A percentile compares a stretch with the other conserved stretches of the same genome.
Evolutionary conservation across 2,329 filamentous ascomycete genomes (phyloP).

Genomic region (Diaporthe sp.): DNA sequence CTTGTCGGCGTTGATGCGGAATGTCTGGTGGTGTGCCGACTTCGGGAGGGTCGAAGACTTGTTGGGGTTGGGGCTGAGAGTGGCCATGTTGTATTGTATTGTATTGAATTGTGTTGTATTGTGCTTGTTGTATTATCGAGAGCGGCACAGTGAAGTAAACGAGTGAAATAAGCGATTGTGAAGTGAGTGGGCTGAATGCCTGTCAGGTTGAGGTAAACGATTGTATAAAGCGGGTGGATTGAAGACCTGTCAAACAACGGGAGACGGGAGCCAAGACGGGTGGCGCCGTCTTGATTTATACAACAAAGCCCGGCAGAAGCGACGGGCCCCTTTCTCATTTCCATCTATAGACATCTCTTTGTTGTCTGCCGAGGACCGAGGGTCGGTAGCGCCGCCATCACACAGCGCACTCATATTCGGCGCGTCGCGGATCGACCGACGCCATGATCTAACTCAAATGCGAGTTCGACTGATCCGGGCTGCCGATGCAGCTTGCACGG

Average conservation of each 20-base stretch:
- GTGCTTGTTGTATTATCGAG: background rate
- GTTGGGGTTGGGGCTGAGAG: background rate
- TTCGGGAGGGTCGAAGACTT: background rate
- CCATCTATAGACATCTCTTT: background rate
- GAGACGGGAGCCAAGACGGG: background rate
- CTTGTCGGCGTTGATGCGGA: constrained; percentile 18
- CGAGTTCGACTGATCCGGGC: background rate
- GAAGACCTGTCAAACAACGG: background rate
- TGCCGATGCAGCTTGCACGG: background rate
- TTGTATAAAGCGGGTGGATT: background rate
- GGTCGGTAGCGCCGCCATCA: background rate
- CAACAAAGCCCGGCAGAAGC: background rate
- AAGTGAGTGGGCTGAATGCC: background rate
- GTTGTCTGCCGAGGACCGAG: constrained; percentile 8
- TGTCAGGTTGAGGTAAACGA: background rate
- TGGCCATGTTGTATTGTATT: background rate
- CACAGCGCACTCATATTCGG: background rate
- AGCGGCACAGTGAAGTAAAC: background rate
- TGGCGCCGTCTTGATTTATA: constrained; percentile 15
- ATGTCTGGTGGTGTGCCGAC: constrained; percentile 18
- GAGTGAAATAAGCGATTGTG: background rate
- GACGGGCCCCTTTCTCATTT: background rate
- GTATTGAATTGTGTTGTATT: background rate
- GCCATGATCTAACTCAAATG: constrained; percentile 1
- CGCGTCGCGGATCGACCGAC: constrained; percentile 3